A percentile compares a stretch with the other conserved stretches of the same genome.
These are phyloP conservation scores for Claviceps spartinae DNA, from an alignment of 2,329 filamentous ascomycete genomes.

Conservation along the genomic window DNA sequence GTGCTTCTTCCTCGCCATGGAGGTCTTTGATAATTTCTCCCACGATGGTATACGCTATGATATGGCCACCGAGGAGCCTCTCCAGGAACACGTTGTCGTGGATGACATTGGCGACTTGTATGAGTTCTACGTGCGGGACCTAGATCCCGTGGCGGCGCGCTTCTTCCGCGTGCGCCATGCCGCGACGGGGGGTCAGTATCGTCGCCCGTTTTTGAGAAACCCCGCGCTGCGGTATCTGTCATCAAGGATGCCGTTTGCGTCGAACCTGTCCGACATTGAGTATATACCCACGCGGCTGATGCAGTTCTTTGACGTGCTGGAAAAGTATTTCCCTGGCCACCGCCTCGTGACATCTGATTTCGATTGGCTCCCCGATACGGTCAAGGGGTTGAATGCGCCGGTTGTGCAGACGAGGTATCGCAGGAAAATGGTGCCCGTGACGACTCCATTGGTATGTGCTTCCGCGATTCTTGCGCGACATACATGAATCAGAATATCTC, in stretches of 20 bases:
- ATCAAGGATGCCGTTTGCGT: conserved; percentile 52
- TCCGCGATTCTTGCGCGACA: no score
- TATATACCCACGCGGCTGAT: conserved; percentile 91
- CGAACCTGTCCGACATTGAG: conserved; percentile 70
- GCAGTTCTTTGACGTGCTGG: conserved; percentile 91
- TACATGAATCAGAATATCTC: no score
- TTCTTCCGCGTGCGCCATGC: conserved; percentile 77
- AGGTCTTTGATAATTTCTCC: conserved; percentile 97
- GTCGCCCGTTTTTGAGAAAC: conserved; percentile 43
- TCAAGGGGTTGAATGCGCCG: conserved; percentile 76
- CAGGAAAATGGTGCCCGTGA: conserved; percentile 74
- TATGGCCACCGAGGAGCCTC: conserved; percentile 60
- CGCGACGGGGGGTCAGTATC: conserved; percentile 51
- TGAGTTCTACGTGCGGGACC: conserved; percentile 72
- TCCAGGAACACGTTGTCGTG: conserved; percentile 82
- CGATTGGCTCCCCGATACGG: conserved; percentile 67
- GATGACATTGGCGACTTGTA: conserved; percentile 79
- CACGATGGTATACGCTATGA: conserved; percentile 94
- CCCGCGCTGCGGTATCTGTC: conserved; percentile 47
- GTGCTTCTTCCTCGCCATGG: conserved; percentile 94
- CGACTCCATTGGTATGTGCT: conserved; percentile 62
- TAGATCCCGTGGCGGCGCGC: conserved; percentile 72
- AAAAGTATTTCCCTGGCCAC: conserved; percentile 79
- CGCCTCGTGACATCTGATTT: conserved; percentile 85
- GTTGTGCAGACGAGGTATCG: conserved; percentile 93